Conservation (phyloP, 2,329 filamentous ascomycete species). For the Aspergillus arachidicola region DNA sequence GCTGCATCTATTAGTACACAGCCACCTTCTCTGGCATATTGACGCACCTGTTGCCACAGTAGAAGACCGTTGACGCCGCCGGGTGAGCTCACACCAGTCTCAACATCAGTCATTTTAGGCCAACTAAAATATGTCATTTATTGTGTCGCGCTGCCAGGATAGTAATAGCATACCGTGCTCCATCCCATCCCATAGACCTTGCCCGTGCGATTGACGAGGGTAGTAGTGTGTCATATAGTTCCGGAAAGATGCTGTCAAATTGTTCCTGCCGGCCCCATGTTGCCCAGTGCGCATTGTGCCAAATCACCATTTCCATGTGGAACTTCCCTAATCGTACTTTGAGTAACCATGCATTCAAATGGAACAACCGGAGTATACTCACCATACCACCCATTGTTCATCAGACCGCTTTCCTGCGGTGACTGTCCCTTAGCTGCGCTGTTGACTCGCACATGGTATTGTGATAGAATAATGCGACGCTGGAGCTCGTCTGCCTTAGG, state of each 20-base stretch:
- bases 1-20: background rate
- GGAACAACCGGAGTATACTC: background rate
- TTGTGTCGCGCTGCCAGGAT: accelerated
- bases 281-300: conserved; percentile 21
- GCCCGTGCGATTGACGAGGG: conserved; percentile 12
- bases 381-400: conserved; percentile 24
- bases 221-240: conserved; percentile 13
- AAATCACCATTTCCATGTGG: conserved; percentile 23
- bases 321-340: conserved; percentile 11
- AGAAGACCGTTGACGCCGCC: conserved; percentile 19
- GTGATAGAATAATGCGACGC: conserved; percentile 19
- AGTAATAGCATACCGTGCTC: conserved; percentile 11
- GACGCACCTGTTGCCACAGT: conserved; percentile 18
- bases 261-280: conserved; percentile 19
- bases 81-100: conserved; percentile 17
- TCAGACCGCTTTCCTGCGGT: conserved; percentile 19
- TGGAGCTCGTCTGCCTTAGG: conserved; percentile 17
- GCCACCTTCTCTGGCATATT: background rate
- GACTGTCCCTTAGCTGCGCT: conserved; percentile 18
- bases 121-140: conserved; percentile 6
- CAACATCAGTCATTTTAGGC: conserved; percentile 21
- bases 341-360: background rate
- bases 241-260: conserved; percentile 18
- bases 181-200: conserved; percentile 18
- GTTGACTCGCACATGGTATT: conserved; percentile 19